Base-by-base conservation (phyloP, 352 stramenopile species). In the Paralagenidium karlingii region DNA sequence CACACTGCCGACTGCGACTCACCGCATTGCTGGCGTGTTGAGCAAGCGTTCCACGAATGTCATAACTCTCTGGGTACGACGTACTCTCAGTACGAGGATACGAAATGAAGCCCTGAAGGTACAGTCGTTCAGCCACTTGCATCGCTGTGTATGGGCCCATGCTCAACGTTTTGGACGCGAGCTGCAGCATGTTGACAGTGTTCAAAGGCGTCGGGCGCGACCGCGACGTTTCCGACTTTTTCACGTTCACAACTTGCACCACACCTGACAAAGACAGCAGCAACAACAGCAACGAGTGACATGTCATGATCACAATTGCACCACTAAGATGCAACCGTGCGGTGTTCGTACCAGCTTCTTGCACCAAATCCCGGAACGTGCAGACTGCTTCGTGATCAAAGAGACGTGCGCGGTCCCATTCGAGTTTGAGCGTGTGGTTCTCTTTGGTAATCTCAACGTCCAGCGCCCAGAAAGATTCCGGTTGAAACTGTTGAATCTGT, bases 31-130 rank as follows among this genome's bases (percentile, higher is more conserved):
- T 29, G 13, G 53, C 26, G 37, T 94, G 82, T 51, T 81, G 53
- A 45, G 73, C 50, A 12, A 94, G 55, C 6, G 61, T 76, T 11
- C 68, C 65, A 9, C 49, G 46, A 26, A 94, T 82, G 47, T 95
- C 77, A 56, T 90, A 95, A 8, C 61, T 82, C 16, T 80, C 74
- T 0, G 79, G 81, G 55, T 94, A 95, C 8, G 62, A 58, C 8
- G 75, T 86, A 15, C 59, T 82, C 49, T 95, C 83, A 5, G 81
- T 94, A 51, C 80, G 44, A 31, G 83, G 83, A 56, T 94, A 94
- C 12, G 71, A 90, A 11, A 95, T 62, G 52, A 90, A 95, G 10
- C 82, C 78, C 49, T 64, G 76, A 2, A 93, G 41, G 53, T 94
- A 95, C 3, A 95, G 51, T 3, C 69, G 49, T 48, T 95, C 83